A percentile compares a stretch with the other conserved stretches of the same genome.
Conservation (phyloP, 805 yeast species). For the Myxozyma vanderwaltii region DNA sequence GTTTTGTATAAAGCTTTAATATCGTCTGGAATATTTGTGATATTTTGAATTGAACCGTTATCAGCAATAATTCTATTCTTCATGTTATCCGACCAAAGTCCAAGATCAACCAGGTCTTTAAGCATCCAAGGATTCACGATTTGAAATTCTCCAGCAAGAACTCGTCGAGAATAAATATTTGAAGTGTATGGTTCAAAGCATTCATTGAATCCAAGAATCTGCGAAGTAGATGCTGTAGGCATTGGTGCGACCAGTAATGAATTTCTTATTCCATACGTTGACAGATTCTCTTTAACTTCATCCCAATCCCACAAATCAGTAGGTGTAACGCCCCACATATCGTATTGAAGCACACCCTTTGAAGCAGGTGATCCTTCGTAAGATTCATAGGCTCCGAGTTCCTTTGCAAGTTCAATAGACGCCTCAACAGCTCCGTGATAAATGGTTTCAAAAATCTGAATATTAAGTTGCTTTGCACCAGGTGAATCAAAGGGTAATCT, state of each 20-base stretch:
- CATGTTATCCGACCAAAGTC: constrained; percentile 79
- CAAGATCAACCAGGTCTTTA: constrained; percentile 77
- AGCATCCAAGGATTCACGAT: constrained; percentile 84
- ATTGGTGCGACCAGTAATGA: constrained; percentile 89
- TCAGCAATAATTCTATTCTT: constrained; percentile 73
- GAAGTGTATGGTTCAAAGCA: constrained; percentile 97
- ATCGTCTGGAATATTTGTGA: constrained; percentile 72
- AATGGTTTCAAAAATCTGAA: constrained; percentile 90
- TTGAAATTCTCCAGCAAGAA: constrained; percentile 90
- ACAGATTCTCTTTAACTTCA: constrained; percentile 59
- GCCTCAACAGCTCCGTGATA: constrained; percentile 92
- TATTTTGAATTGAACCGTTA: constrained; percentile 83
- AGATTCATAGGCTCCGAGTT: constrained; percentile 68
- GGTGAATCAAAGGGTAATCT: constrained; percentile 84
- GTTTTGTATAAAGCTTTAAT: constrained; percentile 83
- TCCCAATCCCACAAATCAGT: constrained; percentile 89
- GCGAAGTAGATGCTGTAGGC: constrained; percentile 99
- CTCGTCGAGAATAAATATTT: constrained; percentile 87
- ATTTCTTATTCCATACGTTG: constrained; percentile 73
- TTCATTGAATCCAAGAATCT: constrained; percentile 89
- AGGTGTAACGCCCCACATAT: constrained; percentile 82
- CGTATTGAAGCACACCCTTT: constrained; percentile 79
- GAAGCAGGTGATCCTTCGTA: constrained; percentile 90
- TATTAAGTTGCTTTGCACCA: constrained; percentile 73
- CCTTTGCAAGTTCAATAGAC: constrained; percentile 75